These are phyloP conservation scores for Cercospora zeae-maydis DNA, from an alignment of 2,329 filamentous ascomycete species.

Conservation along the genomic window DNA sequence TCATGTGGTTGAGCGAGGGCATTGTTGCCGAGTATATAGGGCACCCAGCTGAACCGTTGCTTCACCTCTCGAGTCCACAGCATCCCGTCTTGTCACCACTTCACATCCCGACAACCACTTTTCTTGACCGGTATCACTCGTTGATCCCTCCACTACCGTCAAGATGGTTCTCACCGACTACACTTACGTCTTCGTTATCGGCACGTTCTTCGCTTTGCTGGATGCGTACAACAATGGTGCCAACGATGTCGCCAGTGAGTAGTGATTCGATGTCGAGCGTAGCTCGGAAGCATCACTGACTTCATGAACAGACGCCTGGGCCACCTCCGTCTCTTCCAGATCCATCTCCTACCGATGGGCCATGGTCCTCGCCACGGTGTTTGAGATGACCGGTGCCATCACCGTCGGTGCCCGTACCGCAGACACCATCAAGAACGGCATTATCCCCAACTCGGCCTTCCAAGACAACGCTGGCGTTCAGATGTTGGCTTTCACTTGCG, in stretches of 20 bases:
- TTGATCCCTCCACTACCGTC: background rate
- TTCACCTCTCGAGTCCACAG: background rate
- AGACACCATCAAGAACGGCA: conserved; percentile 59
- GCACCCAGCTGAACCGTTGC: background rate
- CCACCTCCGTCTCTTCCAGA: conserved; percentile 50
- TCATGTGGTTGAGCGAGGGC: background rate
- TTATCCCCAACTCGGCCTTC: conserved; percentile 53
- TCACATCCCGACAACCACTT: background rate
- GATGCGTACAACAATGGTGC: conserved; percentile 65
- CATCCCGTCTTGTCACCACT: background rate
- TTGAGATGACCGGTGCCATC: conserved; percentile 54
- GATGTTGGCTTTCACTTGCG: conserved; percentile 47
- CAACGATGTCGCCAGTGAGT: conserved; percentile 56
- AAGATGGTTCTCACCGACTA: conserved; percentile 50
- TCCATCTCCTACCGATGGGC: conserved; percentile 53
- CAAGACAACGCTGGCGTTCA: conserved; percentile 44
- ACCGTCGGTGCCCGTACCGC: conserved; percentile 54
- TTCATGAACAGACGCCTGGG: conserved; percentile 43
- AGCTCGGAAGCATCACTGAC: background rate
- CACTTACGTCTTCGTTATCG: conserved; percentile 62
- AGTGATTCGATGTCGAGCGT: background rate
- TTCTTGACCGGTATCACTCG: background rate
- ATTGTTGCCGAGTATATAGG: conserved; percentile 3
- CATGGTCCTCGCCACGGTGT: conserved; percentile 49
- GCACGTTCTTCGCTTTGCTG: conserved; percentile 62